Base-by-base conservation (phyloP, 2,329 filamentous ascomycete species). In the Chaetomiaceae sp. region DNA sequence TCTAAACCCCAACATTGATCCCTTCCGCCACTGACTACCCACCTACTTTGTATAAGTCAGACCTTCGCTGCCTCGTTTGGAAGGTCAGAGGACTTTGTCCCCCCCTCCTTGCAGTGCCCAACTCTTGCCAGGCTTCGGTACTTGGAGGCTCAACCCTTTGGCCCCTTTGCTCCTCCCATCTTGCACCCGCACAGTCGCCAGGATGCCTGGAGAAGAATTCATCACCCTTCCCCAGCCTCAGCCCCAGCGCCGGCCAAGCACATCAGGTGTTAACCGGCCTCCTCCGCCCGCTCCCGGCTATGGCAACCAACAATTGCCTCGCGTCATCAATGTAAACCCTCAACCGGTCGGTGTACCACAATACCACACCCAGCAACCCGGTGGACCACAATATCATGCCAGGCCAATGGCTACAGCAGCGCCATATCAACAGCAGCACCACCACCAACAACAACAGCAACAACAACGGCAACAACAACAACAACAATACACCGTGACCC, bases 161-260 rank as follows among this genome's bases (percentile, higher is more conserved):
- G 25, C 9, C 25, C 25, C n/a, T 33, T n/a, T 13, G 6, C 23
- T n/a, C 23, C 21, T n/a, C 9, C 16, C 16, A 18, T 43, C 7
- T 23, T 9, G 13, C 36, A 16, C 16, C 32, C 11, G 21, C 14
- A 37, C 16, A 10, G 25, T 18, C 7, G n/a, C 9, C 41, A 48
- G 29, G 13, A 58, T 58, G 55, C 14, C 48, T 1, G 41, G 34
- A 11, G 20, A 45, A 10, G 57, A 46, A 14, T 57, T 53, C 47
- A 47, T 54, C 36, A 48, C 42, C 48, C 40, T 57, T 27, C 51
- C 49, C 23, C 40, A 55, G 44, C 40, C 43, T 13, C 33, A 36
- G 45, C 52, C 48, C 33, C 48, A 27, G 23, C 38, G 42, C 36
- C 51, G 10, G 32, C 20, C 49, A n/a, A 9, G 10, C 20, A 36